Percentiles rank a stretch among this genome's conserved stretches.
Conservation (phyloP, 2,329 filamentous ascomycete species). For the Exserohilum rostratum region DNA sequence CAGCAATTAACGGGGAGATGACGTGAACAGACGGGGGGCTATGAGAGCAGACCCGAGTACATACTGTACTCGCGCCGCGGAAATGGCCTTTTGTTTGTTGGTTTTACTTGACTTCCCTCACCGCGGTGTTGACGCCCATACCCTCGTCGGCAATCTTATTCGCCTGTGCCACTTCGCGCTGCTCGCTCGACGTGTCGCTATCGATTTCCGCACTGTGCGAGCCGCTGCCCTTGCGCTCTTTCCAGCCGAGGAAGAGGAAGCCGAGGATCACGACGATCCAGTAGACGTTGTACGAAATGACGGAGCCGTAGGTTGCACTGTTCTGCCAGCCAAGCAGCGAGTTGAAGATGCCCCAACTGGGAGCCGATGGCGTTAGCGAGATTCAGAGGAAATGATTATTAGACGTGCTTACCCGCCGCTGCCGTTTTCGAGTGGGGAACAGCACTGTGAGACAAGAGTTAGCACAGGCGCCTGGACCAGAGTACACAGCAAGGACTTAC, state of each 20-base stretch:
- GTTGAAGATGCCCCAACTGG: conserved; percentile 86
- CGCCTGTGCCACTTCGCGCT: conserved; percentile 20
- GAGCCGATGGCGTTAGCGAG: conserved; percentile 2
- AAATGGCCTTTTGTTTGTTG: neutral
- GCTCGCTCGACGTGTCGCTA: conserved; percentile 25
- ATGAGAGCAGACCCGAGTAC: neutral
- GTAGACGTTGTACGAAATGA: conserved; percentile 87
- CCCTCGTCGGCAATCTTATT: conserved; percentile 22
- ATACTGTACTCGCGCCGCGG: too few species aligned
- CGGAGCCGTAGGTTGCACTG: conserved; percentile 84
- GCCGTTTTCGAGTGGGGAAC: conserved; percentile 73
- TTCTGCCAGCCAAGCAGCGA: conserved; percentile 87
- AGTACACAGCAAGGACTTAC: conserved; percentile 54
- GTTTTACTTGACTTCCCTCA: conserved; percentile 20
- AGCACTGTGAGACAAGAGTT: conserved; percentile 63
- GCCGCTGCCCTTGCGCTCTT: conserved; percentile 57
- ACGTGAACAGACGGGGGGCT: neutral
- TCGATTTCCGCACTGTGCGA: conserved; percentile 6
- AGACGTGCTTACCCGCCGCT: conserved; percentile 55
- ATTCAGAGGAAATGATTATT: neutral
- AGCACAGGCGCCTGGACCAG: neutral
- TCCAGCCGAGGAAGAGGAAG: conserved; percentile 70
- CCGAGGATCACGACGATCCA: conserved; percentile 74
- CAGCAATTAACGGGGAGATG: too few species aligned
- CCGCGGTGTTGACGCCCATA: conserved; percentile 16